Base-by-base conservation (phyloP, 768 basidiomycete genomes). In the Gautieria morchelliformis region DNA sequence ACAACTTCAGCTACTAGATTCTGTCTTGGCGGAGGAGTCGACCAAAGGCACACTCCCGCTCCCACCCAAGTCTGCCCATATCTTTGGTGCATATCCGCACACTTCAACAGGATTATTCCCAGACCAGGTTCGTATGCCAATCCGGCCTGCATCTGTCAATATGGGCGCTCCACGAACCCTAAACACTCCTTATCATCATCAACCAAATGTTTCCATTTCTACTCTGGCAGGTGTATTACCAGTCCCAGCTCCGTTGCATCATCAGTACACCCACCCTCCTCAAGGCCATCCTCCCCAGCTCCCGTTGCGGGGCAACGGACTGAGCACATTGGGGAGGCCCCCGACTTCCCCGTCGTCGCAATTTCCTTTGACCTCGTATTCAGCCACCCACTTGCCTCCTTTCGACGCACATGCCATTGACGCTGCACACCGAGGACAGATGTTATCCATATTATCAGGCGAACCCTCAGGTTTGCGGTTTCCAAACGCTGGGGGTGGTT, bases 1-100 rank as follows among this genome's bases (percentile, higher is more conserved):
- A 37, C 56, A 57, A 22, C 46, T 57, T 19, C 56, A 57, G 47
- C 24, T 57, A 41, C 33, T 57, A 48, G 56, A 57, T 24, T 48
- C 46, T 9, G 45, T 57, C 20, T 35, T 57, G 45, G 56, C 56
- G 12, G 56, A 57, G 32, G 46, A 57, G 35, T 47, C 20, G 17
- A 22, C 30, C 6, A 50, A 24, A 22, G 46, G 30, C 20, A 35
- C 8, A 20, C 33, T 42, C 11, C 32, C 20, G 37, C 44, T 4
- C 19, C 19, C 48, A 33, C 48, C 48, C 10, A 49, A 19, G 48
- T 52, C 51, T 12, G 51, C 33, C 6, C 33, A 35, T n/a, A 39
- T 17, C 12, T 19, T 52, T 15, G 51, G 51, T 33, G 35, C 17
- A 22, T 52, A 37, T 40, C 51, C 51, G 8, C 32, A 40, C 20